Percentiles rank a stretch among this genome's conserved stretches.
phyloP scores from a whole-genome alignment of 139 green algal genomes.

The Micromonas pusilla region DNA sequence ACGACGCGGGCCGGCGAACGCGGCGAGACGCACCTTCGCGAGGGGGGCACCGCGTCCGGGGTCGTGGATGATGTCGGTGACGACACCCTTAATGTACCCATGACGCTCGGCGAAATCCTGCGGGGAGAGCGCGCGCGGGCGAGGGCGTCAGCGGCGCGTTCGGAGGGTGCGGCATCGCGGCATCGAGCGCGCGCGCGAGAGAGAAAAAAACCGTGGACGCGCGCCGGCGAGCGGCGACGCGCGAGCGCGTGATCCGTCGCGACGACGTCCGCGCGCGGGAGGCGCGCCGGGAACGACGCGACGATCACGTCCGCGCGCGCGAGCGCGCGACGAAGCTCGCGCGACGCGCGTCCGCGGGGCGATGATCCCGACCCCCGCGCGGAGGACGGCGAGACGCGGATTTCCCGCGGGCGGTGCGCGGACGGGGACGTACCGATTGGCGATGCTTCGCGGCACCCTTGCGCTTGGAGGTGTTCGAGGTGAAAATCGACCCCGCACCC shows the following conservation, averaged over 20 bases:
- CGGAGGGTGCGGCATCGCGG: not conserved
- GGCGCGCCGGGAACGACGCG: not conserved
- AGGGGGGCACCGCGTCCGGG: slow-evolving; percentile 89
- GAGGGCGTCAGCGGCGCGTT: not conserved
- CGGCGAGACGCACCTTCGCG: slow-evolving; percentile 60
- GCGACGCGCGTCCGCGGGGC: too few species aligned
- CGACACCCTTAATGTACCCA: slow-evolving; percentile 66
- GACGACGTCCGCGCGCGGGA: too few species aligned
- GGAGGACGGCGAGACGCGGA: not conserved
- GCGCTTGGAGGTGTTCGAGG: slow-evolving; percentile 86
- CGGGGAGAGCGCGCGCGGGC: not conserved
- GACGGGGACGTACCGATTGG: slow-evolving; percentile 23
- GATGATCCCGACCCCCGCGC: too few species aligned
- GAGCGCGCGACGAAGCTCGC: too few species aligned
- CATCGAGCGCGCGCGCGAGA: not conserved
- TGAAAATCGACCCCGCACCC: slow-evolving; percentile 92
- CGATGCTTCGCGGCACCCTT: slow-evolving; percentile 91
- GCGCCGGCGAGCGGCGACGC: too few species aligned
- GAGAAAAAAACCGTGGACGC: not conserved
- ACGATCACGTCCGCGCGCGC: not conserved
- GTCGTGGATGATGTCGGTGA: slow-evolving; percentile 98
- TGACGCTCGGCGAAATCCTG: slow-evolving; percentile 46
- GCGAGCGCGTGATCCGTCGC: too few species aligned
- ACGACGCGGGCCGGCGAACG: not conserved
- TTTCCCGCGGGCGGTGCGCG: not conserved